Evolutionary conservation across 108 stramenopile genomes (phyloP).

Genomic region (Skeletonema menzelii): DNA sequence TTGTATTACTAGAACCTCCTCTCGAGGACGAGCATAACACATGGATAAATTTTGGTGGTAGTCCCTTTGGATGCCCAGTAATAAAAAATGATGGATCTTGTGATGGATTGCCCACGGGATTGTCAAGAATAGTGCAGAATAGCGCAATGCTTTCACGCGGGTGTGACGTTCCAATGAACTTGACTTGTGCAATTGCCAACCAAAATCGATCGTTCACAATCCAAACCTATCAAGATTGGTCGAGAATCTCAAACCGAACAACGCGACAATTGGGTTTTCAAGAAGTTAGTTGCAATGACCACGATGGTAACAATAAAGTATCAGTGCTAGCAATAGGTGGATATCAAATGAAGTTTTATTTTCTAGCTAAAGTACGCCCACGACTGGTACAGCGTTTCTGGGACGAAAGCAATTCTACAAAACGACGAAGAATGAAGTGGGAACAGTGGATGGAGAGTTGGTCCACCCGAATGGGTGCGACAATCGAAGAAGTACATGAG

Average conservation of each 20-base stretch:
- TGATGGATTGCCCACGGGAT: background rate
- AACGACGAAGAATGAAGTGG: background rate
- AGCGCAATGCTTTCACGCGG: background rate
- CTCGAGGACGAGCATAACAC: background rate
- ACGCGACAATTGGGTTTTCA: background rate
- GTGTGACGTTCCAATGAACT: background rate
- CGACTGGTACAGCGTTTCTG: background rate
- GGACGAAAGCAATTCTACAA: constrained; percentile 1
- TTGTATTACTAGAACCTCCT: background rate
- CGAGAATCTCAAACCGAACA: background rate
- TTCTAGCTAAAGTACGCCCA: background rate
- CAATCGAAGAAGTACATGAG: background rate
- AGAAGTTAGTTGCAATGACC: background rate
- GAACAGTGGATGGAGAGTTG: background rate
- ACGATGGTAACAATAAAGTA: background rate
- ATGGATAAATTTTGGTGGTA: background rate
- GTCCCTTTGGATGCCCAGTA: background rate
- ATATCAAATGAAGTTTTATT: background rate
- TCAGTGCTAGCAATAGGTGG: background rate
- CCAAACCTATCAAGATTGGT: background rate
- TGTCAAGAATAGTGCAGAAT: background rate
- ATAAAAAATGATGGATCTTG: background rate
- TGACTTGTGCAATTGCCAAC: background rate
- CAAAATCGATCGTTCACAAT: background rate
- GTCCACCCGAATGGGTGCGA: background rate